Base-by-base conservation (phyloP, 2,329 filamentous ascomycete genomes). In the Truncatella angustata region DNA sequence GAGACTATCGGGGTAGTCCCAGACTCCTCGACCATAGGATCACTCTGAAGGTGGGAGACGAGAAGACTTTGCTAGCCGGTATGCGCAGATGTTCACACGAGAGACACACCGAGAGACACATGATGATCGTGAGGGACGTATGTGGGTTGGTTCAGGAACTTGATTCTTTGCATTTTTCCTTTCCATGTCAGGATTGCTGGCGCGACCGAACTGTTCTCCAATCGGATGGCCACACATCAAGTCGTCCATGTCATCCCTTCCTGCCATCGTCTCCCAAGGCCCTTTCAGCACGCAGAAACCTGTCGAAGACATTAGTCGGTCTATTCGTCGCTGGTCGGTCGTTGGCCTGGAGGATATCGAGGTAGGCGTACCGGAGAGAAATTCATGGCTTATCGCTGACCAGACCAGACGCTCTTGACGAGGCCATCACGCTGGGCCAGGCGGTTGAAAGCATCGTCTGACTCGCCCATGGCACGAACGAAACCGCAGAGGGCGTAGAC, bases 401-500 rank as follows among this genome's bases (percentile, higher is more conserved):
- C 88, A 79, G 84, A 90, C 94, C 94, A 99, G 74, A 99, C 94
- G 74, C 78, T 89, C 90, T 97, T 97, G 76, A 99, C 76, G 77
- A 96, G 89, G 63, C 94, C 94, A 74, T 99, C 95, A 66, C 90
- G 86, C 85, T 99, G 94, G 65, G 92, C 83, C 70, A 99, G 84
- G 71, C 94, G 83, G 88, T 99, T 99, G 71, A 99, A 77, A 69
- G 89, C 84, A 80, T 99, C 94, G 75, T 99, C 94, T 76, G 86
- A 87, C 90, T 99, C 95, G 73, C 94, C 94, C 86, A 96, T 94
- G 67, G 92, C 90, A 67, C 94, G 88, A 70, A 99, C 90, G 81
- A 97, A 99, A 62, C 94, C 94, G 81, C 89, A 96, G 63, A 99
- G 88, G 67, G 94, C 93, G 75, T 96, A 99, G 73, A 90, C 87